Evolutionary conservation across 257 asterid genomes (phyloP).

Genomic region (Fraxinus americana): DNA sequence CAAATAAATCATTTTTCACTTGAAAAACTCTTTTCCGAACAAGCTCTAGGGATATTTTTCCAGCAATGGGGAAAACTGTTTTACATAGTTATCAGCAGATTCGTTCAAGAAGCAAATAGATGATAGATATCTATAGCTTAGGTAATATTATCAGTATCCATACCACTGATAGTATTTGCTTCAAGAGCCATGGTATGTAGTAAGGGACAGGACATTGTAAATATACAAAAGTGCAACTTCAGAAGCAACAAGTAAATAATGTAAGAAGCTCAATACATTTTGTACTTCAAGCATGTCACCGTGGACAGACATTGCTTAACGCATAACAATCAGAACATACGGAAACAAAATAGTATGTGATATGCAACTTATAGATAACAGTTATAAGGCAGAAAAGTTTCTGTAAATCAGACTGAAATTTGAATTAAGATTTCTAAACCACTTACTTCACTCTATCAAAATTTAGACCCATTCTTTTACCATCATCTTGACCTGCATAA

Average conservation of each 20-base stretch:
- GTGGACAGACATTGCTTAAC: background rate
- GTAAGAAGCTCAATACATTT: background rate
- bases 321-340: background rate
- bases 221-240: background rate
- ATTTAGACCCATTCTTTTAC: slow-evolving; percentile 89
- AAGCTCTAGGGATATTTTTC: background rate
- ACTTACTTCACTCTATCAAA: slow-evolving; percentile 88
- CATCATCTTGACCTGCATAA: slow-evolving; percentile 86
- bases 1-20: too few species aligned
- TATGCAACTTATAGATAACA: background rate
- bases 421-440: slow-evolving; percentile 4
- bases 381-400: background rate
- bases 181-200: background rate
- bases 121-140: background rate
- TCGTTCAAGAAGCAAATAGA: background rate
- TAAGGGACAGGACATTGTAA: background rate
- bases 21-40: too few species aligned
- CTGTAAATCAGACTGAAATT: slow-evolving; percentile 1
- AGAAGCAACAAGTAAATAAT: background rate
- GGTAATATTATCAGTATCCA: background rate
- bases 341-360: background rate
- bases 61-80: background rate
- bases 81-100: background rate
- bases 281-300: background rate
- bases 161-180: background rate